These are phyloP conservation scores for Anaeramoeba flamelloides DNA, from an alignment of 78 protist species.

Conservation along the genomic window DNA sequence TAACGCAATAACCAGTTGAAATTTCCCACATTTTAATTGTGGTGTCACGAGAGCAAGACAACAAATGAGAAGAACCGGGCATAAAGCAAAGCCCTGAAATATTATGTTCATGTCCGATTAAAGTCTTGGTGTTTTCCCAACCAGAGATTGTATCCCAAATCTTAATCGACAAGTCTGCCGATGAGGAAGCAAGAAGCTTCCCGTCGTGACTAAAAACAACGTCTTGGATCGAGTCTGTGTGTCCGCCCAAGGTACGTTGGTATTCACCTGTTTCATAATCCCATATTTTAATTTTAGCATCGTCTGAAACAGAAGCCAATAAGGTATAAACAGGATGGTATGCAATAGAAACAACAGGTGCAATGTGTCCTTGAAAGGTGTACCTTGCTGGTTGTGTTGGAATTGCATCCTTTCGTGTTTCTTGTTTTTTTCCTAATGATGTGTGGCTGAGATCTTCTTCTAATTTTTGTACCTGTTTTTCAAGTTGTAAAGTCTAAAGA, in stretches of 20 bases:
- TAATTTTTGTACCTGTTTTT: too few relatives aligned
- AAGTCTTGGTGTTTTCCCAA: constrained; percentile 28
- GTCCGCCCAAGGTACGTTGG: constrained; percentile 58
- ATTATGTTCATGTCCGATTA: constrained; percentile 49
- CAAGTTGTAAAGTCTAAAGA: too few relatives aligned
- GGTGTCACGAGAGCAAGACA: constrained; percentile 48
- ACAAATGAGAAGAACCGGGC: constrained; percentile 46
- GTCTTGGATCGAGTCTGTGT: constrained; percentile 56
- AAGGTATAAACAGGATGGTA: too few relatives aligned
- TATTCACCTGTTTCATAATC: constrained; percentile 61
- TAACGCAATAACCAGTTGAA: constrained; percentile 49
- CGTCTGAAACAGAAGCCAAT: too few relatives aligned
- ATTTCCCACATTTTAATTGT: constrained; percentile 50
- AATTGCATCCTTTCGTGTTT: too few relatives aligned
- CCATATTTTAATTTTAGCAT: too few relatives aligned
- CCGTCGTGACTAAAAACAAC: constrained; percentile 46
- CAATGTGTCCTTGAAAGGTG: too few relatives aligned
- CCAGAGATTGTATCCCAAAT: constrained; percentile 46
- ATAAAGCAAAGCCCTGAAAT: constrained; percentile 44
- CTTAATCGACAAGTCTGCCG: constrained; percentile 54
- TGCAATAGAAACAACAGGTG: too few relatives aligned
- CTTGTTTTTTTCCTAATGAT: too few relatives aligned
- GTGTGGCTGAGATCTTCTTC: too few relatives aligned
- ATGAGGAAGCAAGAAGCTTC: constrained; percentile 22
- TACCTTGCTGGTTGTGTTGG: too few relatives aligned